Conservation (phyloP, 768 basidiomycete genomes). For the Suillus fuscotomentosus region DNA sequence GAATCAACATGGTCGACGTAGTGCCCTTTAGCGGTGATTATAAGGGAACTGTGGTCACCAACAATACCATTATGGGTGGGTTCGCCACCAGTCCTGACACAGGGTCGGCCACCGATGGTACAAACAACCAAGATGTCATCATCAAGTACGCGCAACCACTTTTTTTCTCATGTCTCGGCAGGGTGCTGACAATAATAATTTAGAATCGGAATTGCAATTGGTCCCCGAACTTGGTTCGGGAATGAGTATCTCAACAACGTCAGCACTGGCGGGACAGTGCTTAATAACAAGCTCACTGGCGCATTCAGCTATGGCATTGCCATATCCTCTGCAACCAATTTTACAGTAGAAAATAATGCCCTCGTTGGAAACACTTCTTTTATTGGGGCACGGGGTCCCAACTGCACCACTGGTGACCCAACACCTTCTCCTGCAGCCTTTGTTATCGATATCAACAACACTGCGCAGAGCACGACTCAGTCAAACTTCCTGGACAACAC, state of each 20-base stretch:
- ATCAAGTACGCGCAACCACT: slow-evolving; percentile 56
- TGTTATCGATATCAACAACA: slow-evolving; percentile 48
- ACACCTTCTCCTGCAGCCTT: slow-evolving; percentile 60
- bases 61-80: slow-evolving; percentile 69
- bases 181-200: slow-evolving; percentile 8
- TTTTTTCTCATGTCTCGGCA: not conserved
- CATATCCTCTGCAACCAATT: slow-evolving; percentile 59
- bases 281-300: slow-evolving; percentile 57
- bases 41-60: slow-evolving; percentile 57
- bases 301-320: slow-evolving; percentile 78
- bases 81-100: slow-evolving; percentile 51
- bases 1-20: slow-evolving; percentile 78
- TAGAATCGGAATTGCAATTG: slow-evolving; percentile 80
- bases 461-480: slow-evolving; percentile 45
- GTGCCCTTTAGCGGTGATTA: slow-evolving; percentile 67
- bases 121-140: slow-evolving; percentile 57
- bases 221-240: slow-evolving; percentile 77
- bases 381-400: slow-evolving; percentile 65
- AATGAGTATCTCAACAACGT: slow-evolving; percentile 53
- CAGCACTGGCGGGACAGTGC: slow-evolving; percentile 51
- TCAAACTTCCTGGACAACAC: slow-evolving; percentile 48
- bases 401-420: slow-evolving; percentile 51
- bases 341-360: slow-evolving; percentile 61
- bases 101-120: slow-evolving; percentile 45
- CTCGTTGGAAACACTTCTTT: slow-evolving; percentile 72